Evolutionary conservation across 805 yeast genomes (phyloP), one percentile per base, ranked within the genome.

Genomic region (Wickerhamomyces bovis): DNA sequence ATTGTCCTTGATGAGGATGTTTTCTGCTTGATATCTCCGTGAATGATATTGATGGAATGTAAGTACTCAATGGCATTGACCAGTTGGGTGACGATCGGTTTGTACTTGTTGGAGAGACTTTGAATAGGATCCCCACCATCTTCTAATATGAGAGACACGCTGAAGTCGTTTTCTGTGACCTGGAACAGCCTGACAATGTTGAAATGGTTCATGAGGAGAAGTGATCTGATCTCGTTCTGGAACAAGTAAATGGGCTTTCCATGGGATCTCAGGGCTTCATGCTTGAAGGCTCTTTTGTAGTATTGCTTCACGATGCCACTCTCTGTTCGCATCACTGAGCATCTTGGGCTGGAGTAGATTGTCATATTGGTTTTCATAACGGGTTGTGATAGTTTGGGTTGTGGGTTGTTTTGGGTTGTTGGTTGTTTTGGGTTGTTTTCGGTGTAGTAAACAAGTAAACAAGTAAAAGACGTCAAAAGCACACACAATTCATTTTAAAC

Each of bases 1-100:
- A 49, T 73, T 74, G 45, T 76, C 77, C 51, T 77, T 82, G 30
- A 80, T 75, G 50, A 80, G 64, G 20, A 80, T 76, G 56, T 80
- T 80, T 6, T 84, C 84, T 1, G 85, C 54, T 80, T 80, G 41
- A 80, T 77, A 57, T 80, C 86, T 39, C 85, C 64, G 59, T 80
- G 86, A 19, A 80, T 76, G 35, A 80, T 78, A 26, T 76, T 76
- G 52, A 73, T 75, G 4, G 76, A 73, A 58, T 80, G 86, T 41
- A 80, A 60, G 53, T 78, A 78, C 46, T 72, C 69, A 46, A 80
- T 65, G 1, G 83, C 86, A 23, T 76, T 70, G 33, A 78, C 61
- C 2, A 78, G 77, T 58, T 80, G 85, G 11, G 77, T 60, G 10
- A 76, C 66, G 52, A 78, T 78, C 54, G 77, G 77, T 20, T 81